Evolutionary conservation across 345 rosid species (phyloP).

Genomic region (Eucalyptus viminalis): DNA sequence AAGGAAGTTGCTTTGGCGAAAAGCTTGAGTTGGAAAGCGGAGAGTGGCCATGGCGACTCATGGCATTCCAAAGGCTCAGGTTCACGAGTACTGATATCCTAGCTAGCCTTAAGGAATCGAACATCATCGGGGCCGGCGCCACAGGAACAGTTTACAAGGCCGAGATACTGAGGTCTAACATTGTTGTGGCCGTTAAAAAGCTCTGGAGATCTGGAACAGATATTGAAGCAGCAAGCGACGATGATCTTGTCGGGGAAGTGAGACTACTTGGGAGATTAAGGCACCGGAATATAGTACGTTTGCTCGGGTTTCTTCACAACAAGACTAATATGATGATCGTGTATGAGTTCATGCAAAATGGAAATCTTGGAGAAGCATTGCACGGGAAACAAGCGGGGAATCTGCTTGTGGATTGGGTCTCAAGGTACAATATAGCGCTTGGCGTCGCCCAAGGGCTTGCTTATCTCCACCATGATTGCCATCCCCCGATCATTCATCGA

Average conservation of each 20-base stretch:
- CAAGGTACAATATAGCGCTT: slow-evolving; percentile 69
- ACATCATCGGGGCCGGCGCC: slow-evolving; percentile 86
- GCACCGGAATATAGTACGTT: slow-evolving; percentile 83
- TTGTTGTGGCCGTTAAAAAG: slow-evolving; percentile 78
- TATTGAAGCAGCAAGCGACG: slow-evolving; percentile 43
- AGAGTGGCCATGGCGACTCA: slow-evolving; percentile 91
- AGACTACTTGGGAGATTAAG: slow-evolving; percentile 73
- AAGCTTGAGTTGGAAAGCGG: slow-evolving; percentile 29
- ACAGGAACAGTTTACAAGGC: slow-evolving; percentile 86
- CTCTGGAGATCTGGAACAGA: slow-evolving; percentile 67
- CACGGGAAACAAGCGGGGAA: slow-evolving; percentile 63
- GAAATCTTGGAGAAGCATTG: slow-evolving; percentile 76
- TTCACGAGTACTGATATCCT: slow-evolving; percentile 71
- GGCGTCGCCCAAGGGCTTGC: slow-evolving; percentile 93
- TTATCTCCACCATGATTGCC: slow-evolving; percentile 93
- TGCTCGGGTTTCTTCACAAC: slow-evolving; percentile 70
- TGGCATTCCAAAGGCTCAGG: slow-evolving; percentile 86
- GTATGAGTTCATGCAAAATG: slow-evolving; percentile 83
- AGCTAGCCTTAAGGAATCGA: slow-evolving; percentile 63
- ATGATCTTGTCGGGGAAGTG: slow-evolving; percentile 75
- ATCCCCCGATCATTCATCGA: slow-evolving; percentile 73
- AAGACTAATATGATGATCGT: slow-evolving; percentile 62
- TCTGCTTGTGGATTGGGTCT: slow-evolving; percentile 76
- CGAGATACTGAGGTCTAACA: slow-evolving; percentile 35
- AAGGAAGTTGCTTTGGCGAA: slow-evolving; percentile 44